Conservation (phyloP, 306 rosid species). For the Vicia faba region DNA sequence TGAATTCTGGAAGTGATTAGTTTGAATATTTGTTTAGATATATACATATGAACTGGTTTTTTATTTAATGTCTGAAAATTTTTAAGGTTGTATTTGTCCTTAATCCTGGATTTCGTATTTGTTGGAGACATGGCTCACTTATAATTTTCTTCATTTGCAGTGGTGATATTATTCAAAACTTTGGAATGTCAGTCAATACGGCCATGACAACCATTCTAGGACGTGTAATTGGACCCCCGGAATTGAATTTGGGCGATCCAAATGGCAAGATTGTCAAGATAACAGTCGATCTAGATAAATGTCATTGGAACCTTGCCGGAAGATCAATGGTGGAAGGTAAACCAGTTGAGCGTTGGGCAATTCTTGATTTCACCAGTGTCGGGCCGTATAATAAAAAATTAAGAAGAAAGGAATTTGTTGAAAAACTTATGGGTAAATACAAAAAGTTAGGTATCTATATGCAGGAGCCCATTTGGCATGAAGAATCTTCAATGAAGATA, state of each 20-base stretch:
- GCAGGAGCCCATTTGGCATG: constrained; percentile 50
- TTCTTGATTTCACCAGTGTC: constrained; percentile 54
- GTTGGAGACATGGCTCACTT: constrained; percentile 22
- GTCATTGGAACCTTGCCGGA: constrained; percentile 73
- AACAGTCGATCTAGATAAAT: constrained; percentile 57
- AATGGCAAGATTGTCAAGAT: constrained; percentile 48
- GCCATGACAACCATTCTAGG: constrained; percentile 60
- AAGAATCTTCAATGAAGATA: constrained; percentile 49
- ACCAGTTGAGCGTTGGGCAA: constrained; percentile 60
- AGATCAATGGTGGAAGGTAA: constrained; percentile 63
- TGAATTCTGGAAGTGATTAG: constrained; percentile 11
- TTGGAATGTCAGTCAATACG: constrained; percentile 61
- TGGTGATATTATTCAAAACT: constrained; percentile 53
- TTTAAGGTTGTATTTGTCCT: constrained; percentile 13
- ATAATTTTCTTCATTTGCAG: constrained; percentile 42
- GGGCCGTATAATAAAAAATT: constrained; percentile 28
- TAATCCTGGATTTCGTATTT: constrained; percentile 3
- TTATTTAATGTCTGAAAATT: constrained; percentile 10
- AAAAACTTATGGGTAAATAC: constrained; percentile 51
- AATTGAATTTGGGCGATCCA: constrained; percentile 56
- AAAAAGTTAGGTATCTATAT: constrained; percentile 59
- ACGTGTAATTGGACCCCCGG: constrained; percentile 74
- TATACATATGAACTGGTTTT: constrained; percentile 16
- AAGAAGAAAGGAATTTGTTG: constrained; percentile 42
- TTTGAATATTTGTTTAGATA: constrained; percentile 10